A percentile compares a stretch with the other conserved stretches of the same genome.
Conservation (phyloP, 192 early-diverging fungal species). For the Umbelopsis sp. region DNA sequence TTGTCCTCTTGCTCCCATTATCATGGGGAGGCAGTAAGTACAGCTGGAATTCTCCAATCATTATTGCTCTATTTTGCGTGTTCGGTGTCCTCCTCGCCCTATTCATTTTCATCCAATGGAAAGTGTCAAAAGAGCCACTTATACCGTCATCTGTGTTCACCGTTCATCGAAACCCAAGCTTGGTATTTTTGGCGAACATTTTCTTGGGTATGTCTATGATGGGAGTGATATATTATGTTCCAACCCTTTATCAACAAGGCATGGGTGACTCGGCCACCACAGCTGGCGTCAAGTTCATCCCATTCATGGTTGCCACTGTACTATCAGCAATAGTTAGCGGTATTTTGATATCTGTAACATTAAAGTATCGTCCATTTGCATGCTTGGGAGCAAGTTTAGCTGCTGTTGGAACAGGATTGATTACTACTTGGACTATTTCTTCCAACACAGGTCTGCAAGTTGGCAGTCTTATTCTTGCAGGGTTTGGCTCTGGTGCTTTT, state of each 20-base stretch:
- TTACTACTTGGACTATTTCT: conserved; percentile 51
- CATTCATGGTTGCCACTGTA: conserved; percentile 67
- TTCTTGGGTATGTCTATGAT: conserved; percentile 37
- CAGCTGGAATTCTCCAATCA: conserved; percentile 61
- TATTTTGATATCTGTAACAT: conserved; percentile 55
- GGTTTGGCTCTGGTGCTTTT: conserved; percentile 69
- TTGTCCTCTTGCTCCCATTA: conserved; percentile 66
- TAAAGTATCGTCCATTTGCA: conserved; percentile 63
- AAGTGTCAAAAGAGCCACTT: conserved; percentile 66
- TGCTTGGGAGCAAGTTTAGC: conserved; percentile 62
- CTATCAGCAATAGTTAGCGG: conserved; percentile 66
- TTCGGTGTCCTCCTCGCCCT: conserved; percentile 44
- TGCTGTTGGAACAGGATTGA: conserved; percentile 59
- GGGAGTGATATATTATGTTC: conserved; percentile 66
- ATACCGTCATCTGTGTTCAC: conserved; percentile 65
- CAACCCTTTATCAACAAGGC: conserved; percentile 73
- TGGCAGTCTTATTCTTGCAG: conserved; percentile 62
- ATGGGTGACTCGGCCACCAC: conserved; percentile 66
- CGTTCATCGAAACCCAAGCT: conserved; percentile 41
- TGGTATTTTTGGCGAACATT: conserved; percentile 41
- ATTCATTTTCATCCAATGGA: conserved; percentile 70
- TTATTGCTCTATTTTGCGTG: conserved; percentile 55
- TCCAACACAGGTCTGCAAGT: conserved; percentile 51
- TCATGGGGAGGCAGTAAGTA: conserved; percentile 72
- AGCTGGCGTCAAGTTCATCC: conserved; percentile 73